Base-by-base conservation (phyloP, 768 basidiomycete species). In the Boletus bicolor region DNA sequence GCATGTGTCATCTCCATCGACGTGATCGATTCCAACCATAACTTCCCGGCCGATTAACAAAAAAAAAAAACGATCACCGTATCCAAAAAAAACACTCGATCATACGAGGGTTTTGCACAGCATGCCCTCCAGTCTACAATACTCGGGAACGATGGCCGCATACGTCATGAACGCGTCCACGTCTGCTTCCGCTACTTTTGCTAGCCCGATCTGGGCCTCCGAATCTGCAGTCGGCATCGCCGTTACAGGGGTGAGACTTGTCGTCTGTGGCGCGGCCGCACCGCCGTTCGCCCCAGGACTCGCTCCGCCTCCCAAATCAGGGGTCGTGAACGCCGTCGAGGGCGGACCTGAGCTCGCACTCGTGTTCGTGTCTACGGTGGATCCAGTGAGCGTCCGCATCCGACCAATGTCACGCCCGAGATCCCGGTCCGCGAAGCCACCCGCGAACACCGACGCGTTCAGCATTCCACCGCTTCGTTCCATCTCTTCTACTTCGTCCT, bases 161-260 rank as follows among this genome's bases (percentile, higher is more conserved):
- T 93, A 93, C 0, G 86, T 82, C 83, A 90, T 81, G 71, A 91
- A 91, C 53, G 90, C 85, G 69, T 93, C 91, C 51, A 83, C 73
- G 67, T 93, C 91, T 14, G 91, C 83, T 56, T 91, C 89, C 0
- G 91, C 90, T 7, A 93, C 86, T 71, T 91, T 91, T 34, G 83
- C 86, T 45, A 92, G 71, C 15, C 91, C 91, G 35, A 87, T 75
- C 72, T 89, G 87, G 34, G 82, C 77, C 72, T 92, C 91, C 15
- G 78, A 75, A 57, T 91, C 89, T 3, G 79, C 76, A 1, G 90
- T 91, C 15, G 83, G 81, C 51, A 93, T 75, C 28, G 89, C 84
- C 12, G 82, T 80, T 9, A 91, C 84, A 1, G 89, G 87, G 9
- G 84, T 83, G 34, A 90, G 75, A 6, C 87, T 80, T 32, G 83